Conservation (phyloP, 441 rosid genomes). For the Geranium incanum region DNA sequence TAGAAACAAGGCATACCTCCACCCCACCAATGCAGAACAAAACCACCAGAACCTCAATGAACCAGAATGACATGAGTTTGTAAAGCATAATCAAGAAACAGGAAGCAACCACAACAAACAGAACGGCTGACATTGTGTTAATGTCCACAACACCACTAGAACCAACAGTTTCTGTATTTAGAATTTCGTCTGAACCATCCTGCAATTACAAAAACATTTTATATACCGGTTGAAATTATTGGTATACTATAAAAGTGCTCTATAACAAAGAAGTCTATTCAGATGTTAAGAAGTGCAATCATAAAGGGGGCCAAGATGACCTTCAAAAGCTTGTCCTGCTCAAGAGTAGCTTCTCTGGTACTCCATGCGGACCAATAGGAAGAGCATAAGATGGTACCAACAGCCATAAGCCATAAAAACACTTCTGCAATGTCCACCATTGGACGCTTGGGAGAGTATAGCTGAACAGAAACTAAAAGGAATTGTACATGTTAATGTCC, state of each 20-base stretch:
- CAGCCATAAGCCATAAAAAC: constrained; percentile 67
- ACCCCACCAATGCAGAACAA: constrained; percentile 62
- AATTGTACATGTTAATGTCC: constrained; percentile 1
- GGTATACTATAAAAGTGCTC: background rate
- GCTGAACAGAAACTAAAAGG: constrained; percentile 45
- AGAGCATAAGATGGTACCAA: constrained; percentile 51
- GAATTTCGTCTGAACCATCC: constrained; percentile 45
- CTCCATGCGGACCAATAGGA: constrained; percentile 65
- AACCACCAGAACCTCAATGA: constrained; percentile 56
- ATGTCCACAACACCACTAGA: constrained; percentile 48
- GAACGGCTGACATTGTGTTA: constrained; percentile 43
- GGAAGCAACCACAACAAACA: constrained; percentile 59
- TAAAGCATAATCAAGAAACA: constrained; percentile 61
- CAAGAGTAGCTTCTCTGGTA: constrained; percentile 50
- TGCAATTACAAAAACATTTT: constrained; percentile 24
- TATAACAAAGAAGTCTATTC: background rate
- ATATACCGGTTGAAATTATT: constrained; percentile 9
- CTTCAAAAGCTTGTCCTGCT: constrained; percentile 54
- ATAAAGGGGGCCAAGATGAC: constrained; percentile 24
- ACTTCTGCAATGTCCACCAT: constrained; percentile 60
- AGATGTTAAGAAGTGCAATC: constrained; percentile 7
- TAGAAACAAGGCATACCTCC: constrained; percentile 33
- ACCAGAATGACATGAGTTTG: constrained; percentile 61
- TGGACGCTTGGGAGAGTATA: constrained; percentile 57
- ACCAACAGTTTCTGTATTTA: constrained; percentile 32